Percentiles rank a stretch among this genome's conserved stretches.
Conservation (phyloP, 2,329 filamentous ascomycete genomes). For the Cladophialophora yegresii region DNA sequence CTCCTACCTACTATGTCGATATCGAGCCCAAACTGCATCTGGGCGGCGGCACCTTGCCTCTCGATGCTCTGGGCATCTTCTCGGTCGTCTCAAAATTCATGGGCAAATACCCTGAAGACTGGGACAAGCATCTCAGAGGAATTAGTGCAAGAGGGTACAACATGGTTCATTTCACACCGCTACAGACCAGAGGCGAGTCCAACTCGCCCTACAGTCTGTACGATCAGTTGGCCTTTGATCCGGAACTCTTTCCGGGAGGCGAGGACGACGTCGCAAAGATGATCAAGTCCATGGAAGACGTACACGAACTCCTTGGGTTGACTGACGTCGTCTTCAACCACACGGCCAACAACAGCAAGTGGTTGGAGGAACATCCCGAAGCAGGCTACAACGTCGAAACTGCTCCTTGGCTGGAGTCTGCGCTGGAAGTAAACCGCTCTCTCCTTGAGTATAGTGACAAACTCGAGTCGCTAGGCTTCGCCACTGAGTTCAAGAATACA, state of each 20-base stretch:
- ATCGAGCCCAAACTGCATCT: conserved; percentile 79
- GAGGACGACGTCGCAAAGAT: conserved; percentile 77
- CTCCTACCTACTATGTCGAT: conserved; percentile 86
- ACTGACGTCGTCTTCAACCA: conserved; percentile 99
- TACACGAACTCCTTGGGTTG: conserved; percentile 81
- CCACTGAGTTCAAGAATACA: conserved; percentile 68
- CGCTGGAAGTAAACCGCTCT: conserved; percentile 74
- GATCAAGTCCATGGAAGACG: conserved; percentile 77
- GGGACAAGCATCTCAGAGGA: conserved; percentile 83
- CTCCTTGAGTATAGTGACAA: conserved; percentile 66
- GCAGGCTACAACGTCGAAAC: conserved; percentile 92
- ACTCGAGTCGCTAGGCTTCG: conserved; percentile 69
- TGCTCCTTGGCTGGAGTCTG: conserved; percentile 69
- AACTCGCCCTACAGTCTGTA: conserved; percentile 98
- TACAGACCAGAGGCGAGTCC: conserved; percentile 83
- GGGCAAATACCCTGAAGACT: conserved; percentile 86
- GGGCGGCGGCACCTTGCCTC: conserved; percentile 71
- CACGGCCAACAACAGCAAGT: conserved; percentile 91
- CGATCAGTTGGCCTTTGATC: conserved; percentile 87
- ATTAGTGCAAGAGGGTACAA: conserved; percentile 94
- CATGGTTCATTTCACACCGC: conserved; percentile 96
- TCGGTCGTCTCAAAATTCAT: conserved; percentile 98
- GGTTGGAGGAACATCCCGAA: conserved; percentile 92
- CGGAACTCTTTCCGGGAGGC: conserved; percentile 76
- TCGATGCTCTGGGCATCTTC: conserved; percentile 87